These are phyloP conservation scores for Skeletonema menzelii DNA, from an alignment of 108 stramenopile genomes.

Conservation along the genomic window DNA sequence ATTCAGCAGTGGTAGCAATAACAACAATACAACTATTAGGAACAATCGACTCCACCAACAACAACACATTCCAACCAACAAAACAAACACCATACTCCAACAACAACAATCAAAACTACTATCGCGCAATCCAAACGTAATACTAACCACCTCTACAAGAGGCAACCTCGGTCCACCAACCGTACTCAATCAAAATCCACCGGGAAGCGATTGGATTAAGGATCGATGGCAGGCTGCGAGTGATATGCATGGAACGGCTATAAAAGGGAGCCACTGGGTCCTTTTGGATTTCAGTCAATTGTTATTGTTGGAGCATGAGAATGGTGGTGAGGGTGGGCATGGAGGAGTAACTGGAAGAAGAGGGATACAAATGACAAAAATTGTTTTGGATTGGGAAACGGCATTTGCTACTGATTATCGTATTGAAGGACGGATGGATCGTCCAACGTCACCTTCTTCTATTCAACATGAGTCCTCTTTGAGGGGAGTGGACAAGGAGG, in stretches of 20 bases:
- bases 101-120: conserved; percentile 4
- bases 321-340: background rate
- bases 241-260: conserved; percentile 81
- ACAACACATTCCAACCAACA: background rate
- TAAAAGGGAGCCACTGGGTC: conserved; percentile 72
- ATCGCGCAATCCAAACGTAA: conserved; percentile 21
- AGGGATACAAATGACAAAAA: conserved; percentile 38
- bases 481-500: background rate
- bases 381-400: conserved; percentile 81
- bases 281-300: conserved; percentile 51
- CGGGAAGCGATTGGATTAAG: conserved; percentile 71
- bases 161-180: conserved; percentile 78
- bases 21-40: too few species aligned
- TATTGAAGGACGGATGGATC: conserved; percentile 41
- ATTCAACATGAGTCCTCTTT: background rate
- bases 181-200: conserved; percentile 61
- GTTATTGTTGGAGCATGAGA: background rate
- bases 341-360: background rate
- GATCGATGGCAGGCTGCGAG: conserved; percentile 88
- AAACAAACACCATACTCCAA: too few species aligned
- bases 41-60: background rate
- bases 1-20: background rate
- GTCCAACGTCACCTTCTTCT: background rate
- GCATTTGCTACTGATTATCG: conserved; percentile 70
- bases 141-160: conserved; percentile 48